These are phyloP conservation scores for Pseudomonodictys pantanalensis DNA, from an alignment of 495 filamentous ascomycete genomes.

Conservation along the genomic window DNA sequence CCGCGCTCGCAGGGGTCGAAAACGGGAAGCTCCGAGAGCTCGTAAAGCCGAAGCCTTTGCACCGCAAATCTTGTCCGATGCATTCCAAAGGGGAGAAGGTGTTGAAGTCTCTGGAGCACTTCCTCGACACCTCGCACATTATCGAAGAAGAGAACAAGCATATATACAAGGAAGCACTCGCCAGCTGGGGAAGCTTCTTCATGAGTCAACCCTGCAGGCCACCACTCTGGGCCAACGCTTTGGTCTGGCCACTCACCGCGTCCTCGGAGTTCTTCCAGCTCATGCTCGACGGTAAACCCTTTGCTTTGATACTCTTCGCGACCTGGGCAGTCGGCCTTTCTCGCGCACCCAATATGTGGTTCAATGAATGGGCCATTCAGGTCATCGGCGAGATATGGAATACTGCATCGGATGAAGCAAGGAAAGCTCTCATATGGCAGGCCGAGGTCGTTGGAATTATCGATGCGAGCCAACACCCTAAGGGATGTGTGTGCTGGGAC, in stretches of 20 bases:
- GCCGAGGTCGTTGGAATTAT: constrained; percentile 2
- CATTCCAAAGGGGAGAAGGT: constrained; percentile 1
- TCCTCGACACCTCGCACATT: not conserved
- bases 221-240: not conserved
- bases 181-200: not conserved
- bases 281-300: not conserved
- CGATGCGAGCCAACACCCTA: not conserved
- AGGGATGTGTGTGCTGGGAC: not conserved
- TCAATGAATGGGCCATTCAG: constrained; percentile 2
- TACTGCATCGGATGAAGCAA: not conserved
- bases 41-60: not conserved
- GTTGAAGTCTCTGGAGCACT: not conserved
- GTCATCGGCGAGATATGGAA: constrained; percentile 2
- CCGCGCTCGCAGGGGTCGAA: not conserved
- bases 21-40: not conserved
- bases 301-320: constrained; percentile 5
- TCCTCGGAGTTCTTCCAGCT: not conserved
- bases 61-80: not conserved
- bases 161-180: constrained; percentile 5
- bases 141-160: not conserved
- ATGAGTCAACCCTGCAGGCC: not conserved
- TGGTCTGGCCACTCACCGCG: constrained; percentile 1
- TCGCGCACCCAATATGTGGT: constrained; percentile 5
- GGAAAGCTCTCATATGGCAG: not conserved
- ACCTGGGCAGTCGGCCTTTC: constrained; percentile 2